Percentiles rank a stretch among this genome's conserved stretches.
phyloP scores from a whole-genome alignment of 2,329 filamentous ascomycete genomes.

The Parastagonospora avenae region DNA sequence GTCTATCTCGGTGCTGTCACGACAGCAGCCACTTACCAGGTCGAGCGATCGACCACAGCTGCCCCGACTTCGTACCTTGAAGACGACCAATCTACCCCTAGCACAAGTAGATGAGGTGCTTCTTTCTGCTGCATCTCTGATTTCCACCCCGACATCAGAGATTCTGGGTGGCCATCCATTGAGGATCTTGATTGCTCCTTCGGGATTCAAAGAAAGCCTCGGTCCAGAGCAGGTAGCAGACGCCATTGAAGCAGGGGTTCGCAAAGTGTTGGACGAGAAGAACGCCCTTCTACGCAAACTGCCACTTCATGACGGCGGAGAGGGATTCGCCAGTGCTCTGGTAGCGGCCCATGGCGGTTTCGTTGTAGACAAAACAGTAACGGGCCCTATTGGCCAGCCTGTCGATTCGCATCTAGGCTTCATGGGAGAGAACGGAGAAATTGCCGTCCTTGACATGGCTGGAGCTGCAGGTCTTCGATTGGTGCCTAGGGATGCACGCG shows the following conservation, averaged over 20 bases:
- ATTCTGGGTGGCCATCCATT: slow-evolving; percentile 24
- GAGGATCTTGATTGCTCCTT: slow-evolving; percentile 56
- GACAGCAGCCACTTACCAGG: background rate
- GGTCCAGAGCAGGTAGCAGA: slow-evolving; percentile 56
- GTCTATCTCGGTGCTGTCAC: background rate
- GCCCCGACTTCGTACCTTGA: slow-evolving; percentile 23
- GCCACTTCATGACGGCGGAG: slow-evolving; percentile 60
- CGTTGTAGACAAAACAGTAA: slow-evolving; percentile 47
- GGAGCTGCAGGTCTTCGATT: slow-evolving; percentile 59
- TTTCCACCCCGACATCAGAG: slow-evolving; percentile 27
- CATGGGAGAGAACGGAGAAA: slow-evolving; percentile 43
- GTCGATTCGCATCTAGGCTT: slow-evolving; percentile 57
- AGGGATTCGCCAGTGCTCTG: slow-evolving; percentile 57
- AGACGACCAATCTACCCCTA: slow-evolving; percentile 26
- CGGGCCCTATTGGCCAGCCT: slow-evolving; percentile 51
- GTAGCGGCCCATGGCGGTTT: slow-evolving; percentile 52
- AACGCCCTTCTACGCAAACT: slow-evolving; percentile 53
- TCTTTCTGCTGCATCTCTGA: slow-evolving; percentile 19
- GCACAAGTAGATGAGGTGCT: slow-evolving; percentile 23
- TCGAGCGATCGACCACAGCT: slow-evolving; percentile 20
- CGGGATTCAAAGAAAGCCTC: slow-evolving; percentile 61
- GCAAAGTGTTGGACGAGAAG: slow-evolving; percentile 48
- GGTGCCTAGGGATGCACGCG: slow-evolving; percentile 51
- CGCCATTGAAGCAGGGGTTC: slow-evolving; percentile 57
- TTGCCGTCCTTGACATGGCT: slow-evolving; percentile 60